phyloP scores from a whole-genome alignment of 2,329 filamentous ascomycete species.

The Paecilomyces niveus region DNA sequence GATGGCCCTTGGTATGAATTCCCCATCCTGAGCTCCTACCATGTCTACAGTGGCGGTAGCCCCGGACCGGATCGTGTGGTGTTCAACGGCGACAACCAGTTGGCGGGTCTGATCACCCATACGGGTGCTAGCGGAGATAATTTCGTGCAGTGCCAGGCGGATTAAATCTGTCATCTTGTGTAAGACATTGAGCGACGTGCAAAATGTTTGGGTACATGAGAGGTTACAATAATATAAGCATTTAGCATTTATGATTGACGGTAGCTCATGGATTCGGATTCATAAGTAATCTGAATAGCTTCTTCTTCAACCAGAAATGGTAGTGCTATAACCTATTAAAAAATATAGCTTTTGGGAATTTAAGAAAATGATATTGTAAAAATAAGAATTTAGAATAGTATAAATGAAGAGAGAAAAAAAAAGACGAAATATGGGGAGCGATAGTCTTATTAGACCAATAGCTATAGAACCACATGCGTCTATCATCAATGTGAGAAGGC shows the following conservation, averaged over 20 bases:
- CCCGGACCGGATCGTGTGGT: conserved; percentile 62
- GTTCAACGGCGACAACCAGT: conserved; percentile 50
- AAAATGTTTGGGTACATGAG: not conserved
- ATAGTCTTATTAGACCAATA: no score
- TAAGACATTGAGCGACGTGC: not conserved
- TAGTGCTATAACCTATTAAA: no score
- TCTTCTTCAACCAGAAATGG: no score
- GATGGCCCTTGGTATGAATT: conserved; percentile 57
- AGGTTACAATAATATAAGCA: not conserved
- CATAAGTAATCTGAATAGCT: no score
- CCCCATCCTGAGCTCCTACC: conserved; percentile 46
- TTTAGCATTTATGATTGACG: not conserved
- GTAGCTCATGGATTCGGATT: no score
- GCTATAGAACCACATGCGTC: no score
- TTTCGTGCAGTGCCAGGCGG: conserved; percentile 59
- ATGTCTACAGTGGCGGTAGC: conserved; percentile 51
- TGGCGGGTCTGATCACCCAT: conserved; percentile 62
- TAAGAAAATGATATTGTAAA: no score
- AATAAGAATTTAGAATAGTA: no score
- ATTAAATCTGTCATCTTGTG: not conserved
- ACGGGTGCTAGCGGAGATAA: conserved; percentile 61
- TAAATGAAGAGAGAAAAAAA: no score
- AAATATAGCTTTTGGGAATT: no score
- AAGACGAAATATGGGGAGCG: no score
- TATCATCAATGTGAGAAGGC: no score